These are phyloP conservation scores for Russula foetens DNA, from an alignment of 768 basidiomycete species.

Conservation along the genomic window DNA sequence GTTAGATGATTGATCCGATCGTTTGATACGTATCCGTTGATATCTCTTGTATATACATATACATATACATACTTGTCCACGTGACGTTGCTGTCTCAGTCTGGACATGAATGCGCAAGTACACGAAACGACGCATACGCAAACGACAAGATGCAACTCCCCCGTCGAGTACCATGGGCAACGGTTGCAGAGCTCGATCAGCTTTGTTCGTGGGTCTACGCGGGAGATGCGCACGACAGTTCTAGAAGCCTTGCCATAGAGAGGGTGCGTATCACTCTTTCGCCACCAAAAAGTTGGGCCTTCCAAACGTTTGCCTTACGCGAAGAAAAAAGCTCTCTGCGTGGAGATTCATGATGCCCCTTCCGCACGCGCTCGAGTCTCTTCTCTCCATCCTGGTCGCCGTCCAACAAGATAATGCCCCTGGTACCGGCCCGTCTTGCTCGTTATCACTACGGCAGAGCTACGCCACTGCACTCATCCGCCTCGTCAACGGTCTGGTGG, in stretches of 20 bases:
- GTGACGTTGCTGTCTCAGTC: no score
- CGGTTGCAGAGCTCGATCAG: constrained; percentile 60
- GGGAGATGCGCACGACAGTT: constrained; percentile 50
- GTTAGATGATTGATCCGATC: not conserved
- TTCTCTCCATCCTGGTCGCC: constrained; percentile 52
- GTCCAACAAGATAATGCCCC: constrained; percentile 44
- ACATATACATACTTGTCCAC: no score
- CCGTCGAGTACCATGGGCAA: constrained; percentile 73
- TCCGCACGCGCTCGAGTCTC: constrained; percentile 77
- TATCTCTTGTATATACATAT: no score
- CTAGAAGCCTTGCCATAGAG: constrained; percentile 51
- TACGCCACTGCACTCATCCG: constrained; percentile 79
- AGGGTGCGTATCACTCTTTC: constrained; percentile 38
- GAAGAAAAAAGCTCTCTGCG: constrained; percentile 51
- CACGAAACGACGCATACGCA: no score
- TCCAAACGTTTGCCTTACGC: not conserved
- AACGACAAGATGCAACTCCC: constrained; percentile 36
- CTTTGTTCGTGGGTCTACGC: constrained; percentile 69
- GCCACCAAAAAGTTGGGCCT: not conserved
- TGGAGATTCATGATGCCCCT: constrained; percentile 69
- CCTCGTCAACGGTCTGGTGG: constrained; percentile 91
- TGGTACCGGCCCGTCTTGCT: constrained; percentile 24
- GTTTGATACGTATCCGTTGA: no score
- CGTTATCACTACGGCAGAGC: constrained; percentile 58
- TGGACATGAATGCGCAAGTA: no score